Evolutionary conservation across 768 basidiomycete species (phyloP).

Genomic region (Amanita rimosa): DNA sequence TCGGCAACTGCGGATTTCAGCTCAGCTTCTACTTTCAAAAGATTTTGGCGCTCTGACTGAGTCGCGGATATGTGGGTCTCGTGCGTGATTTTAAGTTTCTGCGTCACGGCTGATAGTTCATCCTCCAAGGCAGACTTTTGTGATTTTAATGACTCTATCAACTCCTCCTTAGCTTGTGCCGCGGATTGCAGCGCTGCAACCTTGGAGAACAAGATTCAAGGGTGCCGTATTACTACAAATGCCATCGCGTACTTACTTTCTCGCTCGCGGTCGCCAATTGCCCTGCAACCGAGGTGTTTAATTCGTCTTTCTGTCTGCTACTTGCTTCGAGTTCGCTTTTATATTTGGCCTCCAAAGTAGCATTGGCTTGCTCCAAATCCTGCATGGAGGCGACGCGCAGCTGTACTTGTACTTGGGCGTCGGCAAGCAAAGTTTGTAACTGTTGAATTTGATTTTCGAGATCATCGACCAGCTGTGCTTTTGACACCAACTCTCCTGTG

Average conservation of each 20-base stretch:
- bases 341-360: conserved; percentile 24
- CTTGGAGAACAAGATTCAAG: conserved; percentile 21
- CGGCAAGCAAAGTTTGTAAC: conserved; percentile 38
- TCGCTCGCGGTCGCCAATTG: conserved; percentile 8
- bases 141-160: conserved; percentile 34
- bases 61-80: conserved; percentile 36
- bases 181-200: conserved; percentile 36
- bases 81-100: conserved; percentile 36
- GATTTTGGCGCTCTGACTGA: conserved; percentile 50
- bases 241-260: conserved; percentile 29
- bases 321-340: not conserved
- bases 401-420: conserved; percentile 33
- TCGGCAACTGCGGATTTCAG: conserved; percentile 45
- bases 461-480: conserved; percentile 33
- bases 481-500: conserved; percentile 38
- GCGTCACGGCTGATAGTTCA: conserved; percentile 37
- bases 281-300: not conserved
- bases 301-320: not conserved
- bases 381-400: conserved; percentile 31
- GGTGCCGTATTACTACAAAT: not conserved
- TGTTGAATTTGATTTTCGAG: conserved; percentile 43
- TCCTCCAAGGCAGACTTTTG: conserved; percentile 41
- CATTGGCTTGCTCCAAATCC: conserved; percentile 38
- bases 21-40: conserved; percentile 53
- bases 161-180: conserved; percentile 28